phyloP scores from a whole-genome alignment of 2,329 filamentous ascomycete species.

The Ceratocystis cacaofunesta region DNA sequence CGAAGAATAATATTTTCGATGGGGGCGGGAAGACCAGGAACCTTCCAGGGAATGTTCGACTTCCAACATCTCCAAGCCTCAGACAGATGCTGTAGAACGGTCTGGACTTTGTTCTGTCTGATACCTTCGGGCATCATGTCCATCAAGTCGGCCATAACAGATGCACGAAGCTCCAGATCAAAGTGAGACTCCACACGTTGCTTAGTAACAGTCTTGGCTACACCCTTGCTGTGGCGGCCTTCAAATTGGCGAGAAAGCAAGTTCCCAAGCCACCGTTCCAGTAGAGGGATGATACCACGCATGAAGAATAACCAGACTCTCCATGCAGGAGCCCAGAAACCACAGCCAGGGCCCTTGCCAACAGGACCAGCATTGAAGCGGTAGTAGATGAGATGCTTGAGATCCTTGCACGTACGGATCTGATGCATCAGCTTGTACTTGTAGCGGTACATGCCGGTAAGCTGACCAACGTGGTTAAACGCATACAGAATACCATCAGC shows the following conservation, averaged over 20 bases:
- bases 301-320: constrained; percentile 99
- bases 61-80: constrained; percentile 99
- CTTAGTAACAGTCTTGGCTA: constrained; percentile 97
- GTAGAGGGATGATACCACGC: constrained; percentile 89
- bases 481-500: constrained; percentile 98
- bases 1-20: constrained; percentile 98
- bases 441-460: constrained; percentile 99
- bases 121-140: constrained; percentile 99
- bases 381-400: constrained; percentile 99
- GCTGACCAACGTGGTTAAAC: constrained; percentile 95
- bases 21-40: constrained; percentile 84
- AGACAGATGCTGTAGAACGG: constrained; percentile 87
- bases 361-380: constrained; percentile 95
- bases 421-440: constrained; percentile 99
- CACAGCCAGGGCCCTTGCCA: constrained; percentile 92
- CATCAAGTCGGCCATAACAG: constrained; percentile 97
- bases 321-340: constrained; percentile 98
- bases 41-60: constrained; percentile 99
- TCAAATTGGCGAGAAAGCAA: constrained; percentile 94
- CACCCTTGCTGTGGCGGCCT: constrained; percentile 94
- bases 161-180: constrained; percentile 89
- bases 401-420: constrained; percentile 94
- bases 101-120: constrained; percentile 98
- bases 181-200: constrained; percentile 98
- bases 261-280: constrained; percentile 96